Conservation (phyloP, 1,139 yeast species). For the Candida labiduridarum region DNA sequence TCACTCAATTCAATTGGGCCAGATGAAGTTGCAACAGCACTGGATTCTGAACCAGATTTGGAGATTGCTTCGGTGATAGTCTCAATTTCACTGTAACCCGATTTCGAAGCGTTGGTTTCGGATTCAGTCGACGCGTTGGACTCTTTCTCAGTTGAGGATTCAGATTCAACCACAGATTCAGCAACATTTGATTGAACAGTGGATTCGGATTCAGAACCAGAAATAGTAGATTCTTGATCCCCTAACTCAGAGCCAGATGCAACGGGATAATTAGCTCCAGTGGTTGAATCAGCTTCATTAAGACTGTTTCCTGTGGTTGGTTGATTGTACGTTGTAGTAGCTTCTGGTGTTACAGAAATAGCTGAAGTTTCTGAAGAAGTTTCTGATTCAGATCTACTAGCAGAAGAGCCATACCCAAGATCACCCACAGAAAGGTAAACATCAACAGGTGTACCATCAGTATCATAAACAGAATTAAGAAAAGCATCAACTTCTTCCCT, state of each 20-base stretch:
- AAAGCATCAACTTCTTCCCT: conserved; percentile 39
- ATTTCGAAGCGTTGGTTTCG: conserved; percentile 7
- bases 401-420: conserved; percentile 26
- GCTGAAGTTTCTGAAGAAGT: background rate
- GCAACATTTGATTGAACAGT: too few relatives aligned
- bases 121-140: too few relatives aligned
- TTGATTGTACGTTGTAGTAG: too few relatives aligned
- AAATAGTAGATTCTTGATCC: conserved; percentile 18
- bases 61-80: too few relatives aligned
- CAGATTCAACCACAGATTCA: conserved; percentile 14
- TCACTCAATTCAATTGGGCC: conserved; percentile 9
- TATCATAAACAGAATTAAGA: conserved; percentile 11
- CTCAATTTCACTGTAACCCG: background rate
- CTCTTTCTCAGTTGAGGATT: too few relatives aligned
- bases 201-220: too few relatives aligned
- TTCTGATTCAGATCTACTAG: conserved; percentile 1
- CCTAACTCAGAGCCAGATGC: conserved; percentile 28
- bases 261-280: too few relatives aligned
- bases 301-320: too few relatives aligned
- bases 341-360: too few relatives aligned
- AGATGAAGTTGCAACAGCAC: background rate
- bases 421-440: conserved; percentile 20
- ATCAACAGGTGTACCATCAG: conserved; percentile 16
- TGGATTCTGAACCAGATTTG: too few relatives aligned
- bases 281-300: too few relatives aligned